These are phyloP conservation scores for Hyparrhenia diplandra DNA, from an alignment of 176 grass and related monocot genomes.

Conservation along the genomic window DNA sequence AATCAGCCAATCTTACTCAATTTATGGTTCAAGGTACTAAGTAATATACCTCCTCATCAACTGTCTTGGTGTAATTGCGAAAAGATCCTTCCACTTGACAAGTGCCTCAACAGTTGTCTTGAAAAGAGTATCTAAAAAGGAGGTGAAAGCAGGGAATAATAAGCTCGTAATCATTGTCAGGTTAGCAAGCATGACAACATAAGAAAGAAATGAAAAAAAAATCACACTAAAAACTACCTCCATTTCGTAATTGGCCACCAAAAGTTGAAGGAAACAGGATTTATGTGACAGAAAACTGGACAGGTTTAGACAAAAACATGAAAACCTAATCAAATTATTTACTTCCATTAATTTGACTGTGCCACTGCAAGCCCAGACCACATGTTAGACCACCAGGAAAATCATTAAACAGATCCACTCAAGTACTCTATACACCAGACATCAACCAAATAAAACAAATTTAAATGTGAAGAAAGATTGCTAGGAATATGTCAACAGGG, in stretches of 20 bases:
- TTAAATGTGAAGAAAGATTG: neutral
- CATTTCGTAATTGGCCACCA: conserved; percentile 11
- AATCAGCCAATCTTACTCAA: neutral
- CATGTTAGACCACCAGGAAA: neutral
- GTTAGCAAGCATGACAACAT: conserved; percentile 8
- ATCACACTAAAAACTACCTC: neutral
- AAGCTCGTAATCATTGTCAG: neutral
- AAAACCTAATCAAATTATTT: neutral
- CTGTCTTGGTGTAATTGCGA: conserved; percentile 74
- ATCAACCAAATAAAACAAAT: neutral
- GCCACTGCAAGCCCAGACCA: neutral
- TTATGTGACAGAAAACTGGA: neutral
- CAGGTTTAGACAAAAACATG: neutral
- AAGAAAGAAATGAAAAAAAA: neutral
- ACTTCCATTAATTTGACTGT: neutral
- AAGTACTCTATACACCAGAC: neutral
- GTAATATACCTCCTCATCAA: conserved; percentile 81
- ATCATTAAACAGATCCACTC: neutral
- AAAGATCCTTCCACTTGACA: conserved; percentile 75
- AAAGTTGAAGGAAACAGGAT: conserved; percentile 27
- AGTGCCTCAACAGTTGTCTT: conserved; percentile 49
- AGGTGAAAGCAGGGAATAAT: neutral
- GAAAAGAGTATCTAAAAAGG: conserved; percentile 51
- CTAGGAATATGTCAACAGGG: neutral
- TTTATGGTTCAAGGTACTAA: conserved; percentile 18